Percentiles rank a stretch among this genome's conserved stretches.
These are phyloP conservation scores for Filobasidium wieringae DNA, from an alignment of 768 basidiomycete species.

Conservation along the genomic window DNA sequence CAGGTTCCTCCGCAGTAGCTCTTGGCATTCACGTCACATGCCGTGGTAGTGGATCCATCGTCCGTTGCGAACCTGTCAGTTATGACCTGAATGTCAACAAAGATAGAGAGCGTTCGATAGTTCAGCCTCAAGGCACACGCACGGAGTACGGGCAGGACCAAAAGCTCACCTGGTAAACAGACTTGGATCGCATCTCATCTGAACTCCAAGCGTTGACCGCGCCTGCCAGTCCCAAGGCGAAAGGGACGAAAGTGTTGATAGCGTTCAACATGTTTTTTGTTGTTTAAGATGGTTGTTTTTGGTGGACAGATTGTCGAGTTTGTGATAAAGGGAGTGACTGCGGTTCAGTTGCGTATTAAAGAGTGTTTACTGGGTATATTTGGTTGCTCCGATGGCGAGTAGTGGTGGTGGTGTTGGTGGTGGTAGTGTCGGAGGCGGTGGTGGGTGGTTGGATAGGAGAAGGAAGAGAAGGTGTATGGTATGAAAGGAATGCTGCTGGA, in stretches of 20 bases:
- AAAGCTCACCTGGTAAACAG: conserved; percentile 10
- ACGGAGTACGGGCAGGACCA: neutral
- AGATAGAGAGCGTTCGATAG: neutral
- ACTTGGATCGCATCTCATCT: conserved; percentile 2
- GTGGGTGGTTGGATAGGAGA: no score
- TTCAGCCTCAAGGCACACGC: neutral
- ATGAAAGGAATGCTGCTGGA: no score
- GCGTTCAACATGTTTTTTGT: neutral
- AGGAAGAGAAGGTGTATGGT: no score
- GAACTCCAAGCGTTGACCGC: conserved; percentile 3
- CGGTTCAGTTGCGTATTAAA: no score
- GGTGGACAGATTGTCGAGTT: neutral
- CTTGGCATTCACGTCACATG: conserved; percentile 18
- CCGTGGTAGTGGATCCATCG: conserved; percentile 14
- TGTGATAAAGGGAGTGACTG: no score
- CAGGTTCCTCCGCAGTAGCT: conserved; percentile 36
- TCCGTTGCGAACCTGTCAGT: conserved; percentile 38
- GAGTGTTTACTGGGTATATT: no score
- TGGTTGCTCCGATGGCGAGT: no score
- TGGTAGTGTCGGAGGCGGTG: no score
- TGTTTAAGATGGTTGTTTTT: neutral
- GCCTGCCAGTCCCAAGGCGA: neutral
- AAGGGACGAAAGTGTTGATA: neutral
- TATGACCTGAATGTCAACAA: conserved; percentile 18
- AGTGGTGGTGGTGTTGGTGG: no score